A percentile compares a stretch with the other conserved stretches of the same genome.
phyloP scores from a whole-genome alignment of 352 stramenopile genomes.

The Phytopythium oedochilum region DNA sequence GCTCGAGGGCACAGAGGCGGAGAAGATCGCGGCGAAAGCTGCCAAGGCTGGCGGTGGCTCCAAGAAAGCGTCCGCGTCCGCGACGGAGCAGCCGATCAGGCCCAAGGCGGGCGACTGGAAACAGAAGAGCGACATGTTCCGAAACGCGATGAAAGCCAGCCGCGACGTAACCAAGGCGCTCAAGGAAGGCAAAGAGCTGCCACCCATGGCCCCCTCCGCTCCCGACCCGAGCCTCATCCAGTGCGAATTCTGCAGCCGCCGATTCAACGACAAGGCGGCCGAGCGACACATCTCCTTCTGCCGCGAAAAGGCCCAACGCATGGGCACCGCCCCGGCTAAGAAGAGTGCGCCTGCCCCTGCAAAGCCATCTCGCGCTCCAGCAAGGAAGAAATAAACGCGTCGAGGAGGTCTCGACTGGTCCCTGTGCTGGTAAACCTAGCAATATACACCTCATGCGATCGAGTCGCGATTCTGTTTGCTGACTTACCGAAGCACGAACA shows the following conservation, averaged over 20 bases:
- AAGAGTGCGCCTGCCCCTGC: conserved; percentile 20
- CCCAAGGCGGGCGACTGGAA: conserved; percentile 79
- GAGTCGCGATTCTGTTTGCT: too few species aligned
- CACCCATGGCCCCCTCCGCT: conserved; percentile 50
- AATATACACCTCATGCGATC: neutral
- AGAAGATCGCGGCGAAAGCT: conserved; percentile 54
- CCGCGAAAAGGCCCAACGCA: conserved; percentile 75
- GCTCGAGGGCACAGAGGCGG: conserved; percentile 63
- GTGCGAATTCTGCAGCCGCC: conserved; percentile 88
- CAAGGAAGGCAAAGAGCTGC: conserved; percentile 62
- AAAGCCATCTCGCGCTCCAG: conserved; percentile 28
- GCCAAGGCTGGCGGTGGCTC: conserved; percentile 14
- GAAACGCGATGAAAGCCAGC: conserved; percentile 85
- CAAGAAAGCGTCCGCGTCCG: conserved; percentile 15
- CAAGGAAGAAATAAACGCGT: conserved; percentile 35
- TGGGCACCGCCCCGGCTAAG: conserved; percentile 29
- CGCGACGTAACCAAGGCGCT: conserved; percentile 57
- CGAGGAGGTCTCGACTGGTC: neutral
- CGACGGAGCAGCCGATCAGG: conserved; percentile 50
- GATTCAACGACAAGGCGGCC: conserved; percentile 90
- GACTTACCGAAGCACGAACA: conserved; percentile 53
- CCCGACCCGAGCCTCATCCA: conserved; percentile 84
- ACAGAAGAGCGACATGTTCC: conserved; percentile 80
- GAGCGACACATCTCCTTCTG: conserved; percentile 92
- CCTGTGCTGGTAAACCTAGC: neutral